Conservation (phyloP, 148 eudicot genomes). For the Hydrangea macrophylla region DNA sequence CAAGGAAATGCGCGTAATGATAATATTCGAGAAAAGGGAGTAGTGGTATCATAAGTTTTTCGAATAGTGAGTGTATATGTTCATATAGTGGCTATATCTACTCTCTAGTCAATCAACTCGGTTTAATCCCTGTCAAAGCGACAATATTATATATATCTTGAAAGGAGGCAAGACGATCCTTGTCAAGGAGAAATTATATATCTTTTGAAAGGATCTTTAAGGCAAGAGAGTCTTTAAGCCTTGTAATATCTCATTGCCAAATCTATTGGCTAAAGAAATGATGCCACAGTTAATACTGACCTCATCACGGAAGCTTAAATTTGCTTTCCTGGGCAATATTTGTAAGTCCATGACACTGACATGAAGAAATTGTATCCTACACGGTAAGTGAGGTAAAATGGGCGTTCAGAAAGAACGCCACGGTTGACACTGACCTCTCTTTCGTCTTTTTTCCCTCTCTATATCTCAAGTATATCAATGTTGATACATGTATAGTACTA, state of each 20-base stretch:
- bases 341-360: background rate
- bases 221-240: background rate
- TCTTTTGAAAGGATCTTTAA: background rate
- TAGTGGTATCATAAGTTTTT: constrained; percentile 2
- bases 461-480: too few relatives aligned
- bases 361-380: background rate
- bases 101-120: constrained; percentile 12
- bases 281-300: background rate
- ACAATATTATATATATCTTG: too few relatives aligned
- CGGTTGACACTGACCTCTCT: too few relatives aligned
- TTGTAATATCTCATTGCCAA: background rate
- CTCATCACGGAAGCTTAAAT: background rate
- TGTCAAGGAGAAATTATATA: constrained; percentile 5
- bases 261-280: background rate
- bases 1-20: constrained; percentile 2
- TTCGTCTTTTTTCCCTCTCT: too few relatives aligned
- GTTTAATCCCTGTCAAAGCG: background rate
- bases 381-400: background rate
- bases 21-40: constrained; percentile 13
- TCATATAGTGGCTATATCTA: constrained; percentile 13
- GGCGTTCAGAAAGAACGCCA: background rate
- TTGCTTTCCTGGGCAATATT: background rate
- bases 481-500: too few relatives aligned
- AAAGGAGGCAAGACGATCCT: background rate
- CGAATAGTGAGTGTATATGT: constrained; percentile 5